Base-by-base conservation (phyloP, 192 early-diverging fungal species). In the Geosiphon pyriformis region DNA sequence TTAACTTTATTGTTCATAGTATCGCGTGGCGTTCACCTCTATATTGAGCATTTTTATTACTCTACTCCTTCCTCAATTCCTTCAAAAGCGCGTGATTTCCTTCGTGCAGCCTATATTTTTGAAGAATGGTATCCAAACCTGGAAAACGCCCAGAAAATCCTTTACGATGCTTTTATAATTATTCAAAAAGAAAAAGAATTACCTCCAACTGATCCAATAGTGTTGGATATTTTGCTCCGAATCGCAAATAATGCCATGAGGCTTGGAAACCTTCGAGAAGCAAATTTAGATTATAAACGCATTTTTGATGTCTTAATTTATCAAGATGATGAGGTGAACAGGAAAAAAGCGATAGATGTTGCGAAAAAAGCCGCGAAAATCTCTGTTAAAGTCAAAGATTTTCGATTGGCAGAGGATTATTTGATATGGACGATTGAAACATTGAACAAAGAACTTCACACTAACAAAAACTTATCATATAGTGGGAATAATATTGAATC, bases 61-160 rank as follows among this genome's bases (percentile, higher is more conserved):
- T 68, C 77, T 1, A 80, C 80, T 2, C 81, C 83, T 3, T 23
- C 59, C 3, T 76, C 69, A 33, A 26, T 81, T 12, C 70, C 76
- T 0, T 66, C 52, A 6, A 54, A 65, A 22, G 79, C 72, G 4
- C 70, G 70, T 12, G 72, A 77, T 53, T 74, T 75, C 59, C 74
- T 85, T 2, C 77, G 79, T 29, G 81, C 81, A 2, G 83, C 83
- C 2, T 85, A 80, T 72, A 56, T 85, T n/a, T 76, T 81, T 18
- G 81, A 82, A 61, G 73, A 82, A 51, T 26, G 81, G 15, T 37
- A 68, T 0, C 78, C 74, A 0, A 76, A 83, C 63, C 67, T 72
- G 17, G 68, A 73, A 2, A 35, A 78, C 1, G 83, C 83, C 1
- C 72, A 76, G 20, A 4, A 73, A 2, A 81, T 83, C 61, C 35